Evolutionary conservation across 441 rosid species (phyloP).

Genomic region (Hypseocharis bilobata): DNA sequence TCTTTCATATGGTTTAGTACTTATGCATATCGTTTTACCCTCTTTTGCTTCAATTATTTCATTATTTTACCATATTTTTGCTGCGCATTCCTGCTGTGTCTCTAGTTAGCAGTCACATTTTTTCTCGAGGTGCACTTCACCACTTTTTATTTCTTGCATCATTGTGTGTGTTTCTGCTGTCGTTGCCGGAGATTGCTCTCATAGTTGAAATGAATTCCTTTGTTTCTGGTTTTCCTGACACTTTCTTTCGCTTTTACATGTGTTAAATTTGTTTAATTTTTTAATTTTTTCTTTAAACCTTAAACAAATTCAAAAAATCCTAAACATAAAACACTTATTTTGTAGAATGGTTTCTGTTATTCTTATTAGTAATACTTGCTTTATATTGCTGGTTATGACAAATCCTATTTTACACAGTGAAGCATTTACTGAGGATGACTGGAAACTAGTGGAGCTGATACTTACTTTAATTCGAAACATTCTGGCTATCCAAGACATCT

Average conservation of each 20-base stretch:
- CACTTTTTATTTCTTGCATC: background rate
- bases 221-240: background rate
- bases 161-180: background rate
- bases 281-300: no score
- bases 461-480: slow-evolving; percentile 76
- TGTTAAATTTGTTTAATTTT: background rate
- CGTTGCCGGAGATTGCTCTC: background rate
- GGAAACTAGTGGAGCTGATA: slow-evolving; percentile 91
- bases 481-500: slow-evolving; percentile 71
- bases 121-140: background rate
- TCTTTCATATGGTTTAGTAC: background rate
- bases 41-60: background rate
- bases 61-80: background rate
- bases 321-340: no score
- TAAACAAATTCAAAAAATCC: no score
- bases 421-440: slow-evolving; percentile 71
- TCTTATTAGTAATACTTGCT: background rate
- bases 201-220: background rate
- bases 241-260: background rate
- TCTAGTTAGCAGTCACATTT: background rate
- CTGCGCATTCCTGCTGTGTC: background rate
- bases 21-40: background rate
- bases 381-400: background rate
- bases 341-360: slow-evolving; percentile 1
- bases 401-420: slow-evolving; percentile 41